Percentiles rank a stretch among this genome's conserved stretches.
These are phyloP conservation scores for Bruguiera parviflora DNA, from an alignment of 345 rosid species.

Conservation along the genomic window DNA sequence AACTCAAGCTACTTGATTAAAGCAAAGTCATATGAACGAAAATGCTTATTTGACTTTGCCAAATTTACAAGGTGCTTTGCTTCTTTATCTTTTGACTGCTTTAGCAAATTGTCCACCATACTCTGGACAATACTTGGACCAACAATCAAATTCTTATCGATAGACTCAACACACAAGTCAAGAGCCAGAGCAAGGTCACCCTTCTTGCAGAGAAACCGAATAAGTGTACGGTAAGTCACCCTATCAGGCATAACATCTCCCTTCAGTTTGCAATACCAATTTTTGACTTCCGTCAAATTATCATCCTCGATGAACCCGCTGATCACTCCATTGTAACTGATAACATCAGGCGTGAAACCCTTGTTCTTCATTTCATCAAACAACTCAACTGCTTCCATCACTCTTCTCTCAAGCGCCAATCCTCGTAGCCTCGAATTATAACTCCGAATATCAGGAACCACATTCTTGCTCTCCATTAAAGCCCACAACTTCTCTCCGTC, in stretches of 20 bases:
- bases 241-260: slow-evolving; percentile 33
- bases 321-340: slow-evolving; percentile 56
- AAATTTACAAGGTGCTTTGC: slow-evolving; percentile 56
- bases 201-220: slow-evolving; percentile 46
- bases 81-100: slow-evolving; percentile 45
- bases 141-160: slow-evolving; percentile 26
- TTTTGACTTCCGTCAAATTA: slow-evolving; percentile 44
- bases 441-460: slow-evolving; percentile 47
- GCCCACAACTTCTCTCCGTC: slow-evolving; percentile 59
- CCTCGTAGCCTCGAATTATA: slow-evolving; percentile 57
- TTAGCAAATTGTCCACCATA: slow-evolving; percentile 49
- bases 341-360: slow-evolving; percentile 43
- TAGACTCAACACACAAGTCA: slow-evolving; percentile 40
- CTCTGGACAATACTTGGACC: slow-evolving; percentile 40
- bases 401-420: slow-evolving; percentile 37
- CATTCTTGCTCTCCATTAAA: slow-evolving; percentile 42
- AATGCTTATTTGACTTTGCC: slow-evolving; percentile 38
- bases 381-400: slow-evolving; percentile 41
- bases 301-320: slow-evolving; percentile 42
- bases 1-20: too few species aligned
- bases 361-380: slow-evolving; percentile 44
- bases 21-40: slow-evolving; percentile 39
- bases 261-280: slow-evolving; percentile 47
- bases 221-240: slow-evolving; percentile 36
- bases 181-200: slow-evolving; percentile 53